Conservation (phyloP, 1,139 yeast species). For the Yamadazyma epiphylla region DNA sequence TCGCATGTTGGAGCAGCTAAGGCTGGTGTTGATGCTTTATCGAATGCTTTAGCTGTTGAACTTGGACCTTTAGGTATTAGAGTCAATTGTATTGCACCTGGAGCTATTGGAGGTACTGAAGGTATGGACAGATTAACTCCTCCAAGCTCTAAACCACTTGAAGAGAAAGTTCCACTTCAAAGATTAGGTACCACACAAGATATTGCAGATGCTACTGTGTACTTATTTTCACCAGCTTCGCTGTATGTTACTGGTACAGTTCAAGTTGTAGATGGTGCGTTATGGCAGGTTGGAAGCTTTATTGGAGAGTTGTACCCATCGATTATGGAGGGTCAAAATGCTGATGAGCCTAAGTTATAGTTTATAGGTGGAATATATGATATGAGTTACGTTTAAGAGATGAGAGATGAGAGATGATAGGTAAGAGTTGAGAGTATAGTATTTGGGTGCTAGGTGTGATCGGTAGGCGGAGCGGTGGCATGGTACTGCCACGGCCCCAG, state of each 20-base stretch:
- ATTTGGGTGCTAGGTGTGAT: too few relatives aligned
- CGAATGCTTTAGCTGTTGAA: slow-evolving; percentile 84
- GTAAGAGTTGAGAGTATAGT: too few relatives aligned
- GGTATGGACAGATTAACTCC: slow-evolving; percentile 62
- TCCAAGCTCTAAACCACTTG: slow-evolving; percentile 30
- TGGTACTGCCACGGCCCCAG: too few relatives aligned
- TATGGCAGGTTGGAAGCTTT: slow-evolving; percentile 71
- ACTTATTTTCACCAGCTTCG: slow-evolving; percentile 79
- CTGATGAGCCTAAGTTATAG: slow-evolving; percentile 1
- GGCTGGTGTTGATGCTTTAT: slow-evolving; percentile 90
- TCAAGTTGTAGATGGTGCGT: slow-evolving; percentile 84
- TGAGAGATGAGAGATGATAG: too few relatives aligned
- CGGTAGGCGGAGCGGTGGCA: too few relatives aligned
- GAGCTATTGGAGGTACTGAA: slow-evolving; percentile 80
- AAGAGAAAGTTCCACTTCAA: slow-evolving; percentile 65
- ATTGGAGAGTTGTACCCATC: slow-evolving; percentile 34
- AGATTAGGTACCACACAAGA: slow-evolving; percentile 72
- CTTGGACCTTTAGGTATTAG: slow-evolving; percentile 86
- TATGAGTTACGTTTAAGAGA: too few relatives aligned
- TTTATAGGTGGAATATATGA: too few relatives aligned
- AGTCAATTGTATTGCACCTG: slow-evolving; percentile 86
- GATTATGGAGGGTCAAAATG: background rate
- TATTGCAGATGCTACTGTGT: slow-evolving; percentile 87
- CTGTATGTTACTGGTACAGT: slow-evolving; percentile 73
- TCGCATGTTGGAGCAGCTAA: slow-evolving; percentile 92